These are phyloP conservation scores for Chrysanthemum seticuspe DNA, from an alignment of 129 eudicot species.

Conservation along the genomic window DNA sequence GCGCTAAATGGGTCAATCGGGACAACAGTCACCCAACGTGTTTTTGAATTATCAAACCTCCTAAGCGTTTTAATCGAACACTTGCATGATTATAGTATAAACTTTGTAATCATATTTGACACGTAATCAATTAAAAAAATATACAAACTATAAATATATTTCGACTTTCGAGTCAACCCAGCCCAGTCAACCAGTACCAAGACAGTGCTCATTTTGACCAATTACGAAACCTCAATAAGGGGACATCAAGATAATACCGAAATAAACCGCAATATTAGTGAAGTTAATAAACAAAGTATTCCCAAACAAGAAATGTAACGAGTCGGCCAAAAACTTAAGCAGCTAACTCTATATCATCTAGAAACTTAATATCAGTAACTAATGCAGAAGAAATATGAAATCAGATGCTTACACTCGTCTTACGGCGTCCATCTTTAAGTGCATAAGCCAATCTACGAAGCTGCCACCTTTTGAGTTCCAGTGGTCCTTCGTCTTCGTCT, in stretches of 20 bases:
- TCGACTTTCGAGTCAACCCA: not conserved
- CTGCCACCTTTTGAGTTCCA: conserved; percentile 87
- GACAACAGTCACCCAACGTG: not conserved
- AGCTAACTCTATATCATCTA: conserved; percentile 2
- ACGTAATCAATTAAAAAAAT: too few relatives aligned
- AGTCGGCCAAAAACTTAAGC: not conserved
- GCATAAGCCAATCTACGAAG: conserved; percentile 80
- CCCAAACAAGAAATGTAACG: conserved; percentile 16
- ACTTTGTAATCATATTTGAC: not conserved
- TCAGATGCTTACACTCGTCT: conserved; percentile 63
- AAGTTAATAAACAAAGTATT: not conserved
- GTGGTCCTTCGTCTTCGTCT: conserved; percentile 35
- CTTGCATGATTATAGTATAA: not conserved
- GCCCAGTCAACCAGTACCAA: not conserved
- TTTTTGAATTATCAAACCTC: not conserved
- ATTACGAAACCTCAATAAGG: not conserved
- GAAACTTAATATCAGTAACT: conserved; percentile 9
- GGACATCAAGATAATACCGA: conserved; percentile 4
- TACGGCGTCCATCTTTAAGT: conserved; percentile 85
- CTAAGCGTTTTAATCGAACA: not conserved
- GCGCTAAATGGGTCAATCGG: not conserved
- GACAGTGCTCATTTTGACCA: not conserved
- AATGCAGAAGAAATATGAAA: not conserved
- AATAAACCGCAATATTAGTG: not conserved
- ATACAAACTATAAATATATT: not conserved